phyloP scores from a whole-genome alignment of 495 filamentous ascomycete species.

The Xylaria grammica region DNA sequence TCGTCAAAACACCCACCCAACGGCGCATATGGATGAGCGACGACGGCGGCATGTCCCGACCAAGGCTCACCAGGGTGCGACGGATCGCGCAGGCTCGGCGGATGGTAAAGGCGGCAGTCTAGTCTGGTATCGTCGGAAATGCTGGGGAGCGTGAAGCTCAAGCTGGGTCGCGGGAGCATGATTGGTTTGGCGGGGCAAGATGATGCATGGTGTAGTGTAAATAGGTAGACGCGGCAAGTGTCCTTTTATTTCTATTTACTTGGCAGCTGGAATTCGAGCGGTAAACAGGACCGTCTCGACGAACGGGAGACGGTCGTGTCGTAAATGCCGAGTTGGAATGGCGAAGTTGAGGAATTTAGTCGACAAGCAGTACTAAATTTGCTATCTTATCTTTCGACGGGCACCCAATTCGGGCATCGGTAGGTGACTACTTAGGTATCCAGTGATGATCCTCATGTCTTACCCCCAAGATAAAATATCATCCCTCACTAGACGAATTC shows the following conservation, averaged over 20 bases:
- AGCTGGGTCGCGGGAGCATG: constrained; percentile 60
- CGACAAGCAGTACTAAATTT: no score
- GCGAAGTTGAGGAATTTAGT: no score
- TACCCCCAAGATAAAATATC: neutral
- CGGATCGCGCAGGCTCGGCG: constrained; percentile 44
- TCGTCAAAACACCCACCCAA: constrained; percentile 89
- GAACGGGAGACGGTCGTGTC: no score
- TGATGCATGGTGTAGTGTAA: constrained; percentile 1
- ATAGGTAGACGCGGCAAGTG: neutral
- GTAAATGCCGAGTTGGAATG: no score
- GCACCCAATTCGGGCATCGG: no score
- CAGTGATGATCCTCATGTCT: neutral
- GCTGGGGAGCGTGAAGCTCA: constrained; percentile 82
- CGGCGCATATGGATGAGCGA: constrained; percentile 91
- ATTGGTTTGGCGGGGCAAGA: neutral
- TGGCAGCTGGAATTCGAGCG: no score
- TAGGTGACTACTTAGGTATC: no score
- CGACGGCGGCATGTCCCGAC: constrained; percentile 67
- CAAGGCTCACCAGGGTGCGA: constrained; percentile 34
- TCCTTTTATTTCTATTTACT: neutral
- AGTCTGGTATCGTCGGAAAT: constrained; percentile 76
- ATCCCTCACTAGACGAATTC: neutral
- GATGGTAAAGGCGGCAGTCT: constrained; percentile 82
- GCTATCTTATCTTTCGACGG: constrained; percentile 11
- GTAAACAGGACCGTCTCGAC: no score